Evolutionary conservation across 176 grass and related monocot species (phyloP).

Genomic region (Poa pratensis): DNA sequence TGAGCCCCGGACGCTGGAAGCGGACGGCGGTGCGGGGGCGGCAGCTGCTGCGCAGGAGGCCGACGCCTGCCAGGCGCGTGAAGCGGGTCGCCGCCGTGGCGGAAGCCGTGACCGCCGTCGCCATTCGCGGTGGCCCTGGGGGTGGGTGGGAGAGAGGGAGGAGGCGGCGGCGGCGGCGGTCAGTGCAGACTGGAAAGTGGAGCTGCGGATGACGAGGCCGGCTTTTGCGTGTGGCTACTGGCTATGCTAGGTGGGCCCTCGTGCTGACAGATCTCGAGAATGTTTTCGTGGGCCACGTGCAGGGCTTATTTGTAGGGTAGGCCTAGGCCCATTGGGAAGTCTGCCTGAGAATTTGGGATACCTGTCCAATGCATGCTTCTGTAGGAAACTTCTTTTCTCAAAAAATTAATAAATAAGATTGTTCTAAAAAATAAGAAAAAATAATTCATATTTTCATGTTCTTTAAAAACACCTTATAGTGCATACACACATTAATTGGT

Average conservation of each 20-base stretch:
- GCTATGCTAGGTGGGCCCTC: slow-evolving; percentile 34
- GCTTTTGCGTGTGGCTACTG: slow-evolving; percentile 24
- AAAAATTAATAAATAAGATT: too few species aligned
- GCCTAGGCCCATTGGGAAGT: not conserved
- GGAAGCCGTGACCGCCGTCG: slow-evolving; percentile 68
- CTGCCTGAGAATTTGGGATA: not conserved
- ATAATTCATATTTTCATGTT: too few species aligned
- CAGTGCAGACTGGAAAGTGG: slow-evolving; percentile 32
- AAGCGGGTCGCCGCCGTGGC: slow-evolving; percentile 60
- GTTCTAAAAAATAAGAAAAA: too few species aligned
- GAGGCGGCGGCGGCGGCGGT: slow-evolving; percentile 38
- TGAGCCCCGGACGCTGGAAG: slow-evolving; percentile 49
- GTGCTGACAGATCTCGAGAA: not conserved
- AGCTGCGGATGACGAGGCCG: slow-evolving; percentile 35
- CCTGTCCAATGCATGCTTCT: not conserved
- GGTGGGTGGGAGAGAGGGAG: not conserved
- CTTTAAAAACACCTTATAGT: too few species aligned
- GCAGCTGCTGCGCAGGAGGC: slow-evolving; percentile 34
- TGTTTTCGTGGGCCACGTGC: not conserved
- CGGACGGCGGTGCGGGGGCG: slow-evolving; percentile 47
- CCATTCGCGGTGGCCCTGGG: slow-evolving; percentile 40
- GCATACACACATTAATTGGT: too few species aligned
- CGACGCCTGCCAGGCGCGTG: slow-evolving; percentile 35
- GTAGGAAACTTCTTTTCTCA: too few species aligned
- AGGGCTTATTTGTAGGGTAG: not conserved